A percentile compares a stretch with the other conserved stretches of the same genome.
Conservation (phyloP, 2,329 filamentous ascomycete species). For the Arthrobotrys sphaeroides region DNA sequence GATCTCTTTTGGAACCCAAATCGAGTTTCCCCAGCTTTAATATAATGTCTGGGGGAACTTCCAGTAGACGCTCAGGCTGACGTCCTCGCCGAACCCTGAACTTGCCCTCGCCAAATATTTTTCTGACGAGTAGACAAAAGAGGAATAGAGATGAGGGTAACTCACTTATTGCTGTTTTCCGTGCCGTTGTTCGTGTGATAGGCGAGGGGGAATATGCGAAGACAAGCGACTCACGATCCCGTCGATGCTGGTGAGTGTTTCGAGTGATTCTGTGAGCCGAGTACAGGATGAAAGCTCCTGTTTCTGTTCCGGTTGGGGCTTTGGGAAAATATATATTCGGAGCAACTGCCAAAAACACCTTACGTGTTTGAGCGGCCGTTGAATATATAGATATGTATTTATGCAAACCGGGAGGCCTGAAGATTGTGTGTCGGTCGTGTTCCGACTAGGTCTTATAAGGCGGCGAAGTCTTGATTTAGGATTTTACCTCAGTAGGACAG, state of each 20-base stretch:
- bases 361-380: background rate
- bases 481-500: conserved; percentile 20
- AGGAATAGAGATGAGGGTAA: background rate
- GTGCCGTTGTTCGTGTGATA: background rate
- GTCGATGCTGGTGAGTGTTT: background rate
- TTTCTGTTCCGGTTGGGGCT: background rate
- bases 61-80: background rate
- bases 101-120: background rate
- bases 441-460: conserved; percentile 28
- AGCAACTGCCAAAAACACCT: background rate
- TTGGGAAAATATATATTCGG: background rate
- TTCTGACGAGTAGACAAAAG: background rate
- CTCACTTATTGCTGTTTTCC: background rate
- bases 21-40: no score
- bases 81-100: background rate
- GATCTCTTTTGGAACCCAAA: background rate
- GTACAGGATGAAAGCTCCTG: background rate
- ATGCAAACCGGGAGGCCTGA: conserved; percentile 19
- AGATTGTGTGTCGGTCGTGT: conserved; percentile 24
- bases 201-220: conserved; percentile 21
- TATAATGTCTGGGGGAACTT: background rate
- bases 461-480: conserved; percentile 40
- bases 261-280: background rate
- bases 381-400: background rate
- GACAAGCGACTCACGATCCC: conserved; percentile 8